Base-by-base conservation (phyloP, 495 filamentous ascomycete species). In the Aspergillus biplanus region DNA sequence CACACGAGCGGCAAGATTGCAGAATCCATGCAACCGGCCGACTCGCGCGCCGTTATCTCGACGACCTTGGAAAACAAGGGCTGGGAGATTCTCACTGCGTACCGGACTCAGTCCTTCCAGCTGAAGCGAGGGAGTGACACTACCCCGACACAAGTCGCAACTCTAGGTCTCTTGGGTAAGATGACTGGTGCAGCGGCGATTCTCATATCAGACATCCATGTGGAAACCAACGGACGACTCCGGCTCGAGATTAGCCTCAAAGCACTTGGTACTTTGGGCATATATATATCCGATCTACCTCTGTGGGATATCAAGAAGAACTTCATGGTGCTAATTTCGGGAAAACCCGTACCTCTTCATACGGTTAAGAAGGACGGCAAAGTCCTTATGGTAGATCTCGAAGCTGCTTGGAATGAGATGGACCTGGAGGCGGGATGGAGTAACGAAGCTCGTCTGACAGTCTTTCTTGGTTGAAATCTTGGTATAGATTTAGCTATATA, bases 111-210 rank as follows among this genome's bases (percentile, higher is more conserved):
- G 2, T 69, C 75, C 0, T 87, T 93, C 65, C 74, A 77, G 2
- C 71, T 85, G 6, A 73, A 64, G 35, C 9, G 39, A 33, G 6
- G 46, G 56, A 35, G 5, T 15, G 16, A 60, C 7, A 6, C 34
- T 35, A 63, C n/a, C 5, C 54, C 62, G 8, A 77, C 73, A 12
- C 68, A 82, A 50, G 74, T 91, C 12, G 89, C 89, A 1, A 85
- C 89, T n/a, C 73, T 99, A 3, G 95, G 95, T 9, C 77, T 99
- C 4, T 65, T 97, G 27, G 90, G 84, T 15, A 96, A 97, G 72
- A 96, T 98, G 89, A 92, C 92, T 3, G 95, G 92, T 7, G 86
- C 87, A 3, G 93, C 91, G 0, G 95, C 92, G 0, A 79, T 97
- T 13, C 68, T 89, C 2, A 76, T 72, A 8, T 87, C 80, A 12